Evolutionary conservation across 331 rosid genomes (phyloP).

Genomic region (Prunus yedoensis): DNA sequence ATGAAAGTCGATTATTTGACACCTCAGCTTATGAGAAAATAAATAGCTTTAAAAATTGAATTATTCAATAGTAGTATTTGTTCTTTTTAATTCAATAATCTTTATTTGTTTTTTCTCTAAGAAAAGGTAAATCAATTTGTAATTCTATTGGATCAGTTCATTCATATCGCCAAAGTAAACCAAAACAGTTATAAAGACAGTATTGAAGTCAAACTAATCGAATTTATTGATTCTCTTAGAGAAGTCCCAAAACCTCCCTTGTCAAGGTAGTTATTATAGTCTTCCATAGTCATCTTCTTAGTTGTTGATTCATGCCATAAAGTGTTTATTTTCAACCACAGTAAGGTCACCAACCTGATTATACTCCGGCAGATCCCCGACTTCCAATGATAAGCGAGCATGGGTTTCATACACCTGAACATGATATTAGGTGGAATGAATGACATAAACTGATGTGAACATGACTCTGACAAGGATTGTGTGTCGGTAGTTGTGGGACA

Average conservation of each 20-base stretch:
- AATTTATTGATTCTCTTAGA: not conserved
- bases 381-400: constrained; percentile 87
- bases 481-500: not conserved
- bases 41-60: not conserved
- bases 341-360: constrained; percentile 68
- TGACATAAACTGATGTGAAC: not conserved
- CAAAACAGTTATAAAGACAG: not conserved
- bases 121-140: not conserved
- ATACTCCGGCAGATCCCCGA: constrained; percentile 91
- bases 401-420: constrained; percentile 94
- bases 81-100: not conserved
- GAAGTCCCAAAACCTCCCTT: not conserved
- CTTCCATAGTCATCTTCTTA: not conserved
- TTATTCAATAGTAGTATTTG: not conserved
- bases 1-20: constrained; percentile 25
- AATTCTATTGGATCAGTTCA: not conserved
- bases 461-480: not conserved
- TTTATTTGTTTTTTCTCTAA: not conserved
- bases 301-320: not conserved
- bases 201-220: not conserved
- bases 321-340: constrained; percentile 4
- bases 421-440: constrained; percentile 12
- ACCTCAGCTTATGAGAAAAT: constrained; percentile 7
- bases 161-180: too few relatives aligned
- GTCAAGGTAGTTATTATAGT: not conserved